Conservation (phyloP, 192 early-diverging fungal species). For the Backusella parvicylindrica region DNA sequence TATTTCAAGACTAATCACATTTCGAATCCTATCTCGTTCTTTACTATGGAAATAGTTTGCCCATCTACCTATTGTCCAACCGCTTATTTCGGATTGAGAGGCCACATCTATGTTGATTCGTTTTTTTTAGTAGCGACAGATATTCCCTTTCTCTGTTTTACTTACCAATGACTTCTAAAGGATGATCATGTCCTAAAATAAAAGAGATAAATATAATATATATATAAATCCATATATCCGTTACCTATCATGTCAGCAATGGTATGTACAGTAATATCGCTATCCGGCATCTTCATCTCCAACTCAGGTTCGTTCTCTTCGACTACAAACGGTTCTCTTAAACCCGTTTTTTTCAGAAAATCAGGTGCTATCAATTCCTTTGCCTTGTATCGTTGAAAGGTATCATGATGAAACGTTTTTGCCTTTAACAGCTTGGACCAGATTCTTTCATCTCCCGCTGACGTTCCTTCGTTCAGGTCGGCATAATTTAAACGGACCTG, state of each 20-base stretch:
- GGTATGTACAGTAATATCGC: conserved; percentile 54
- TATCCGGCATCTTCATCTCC: conserved; percentile 78
- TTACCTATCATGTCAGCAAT: conserved; percentile 51
- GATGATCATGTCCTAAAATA: conserved; percentile 57
- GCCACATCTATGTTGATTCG: conserved; percentile 59
- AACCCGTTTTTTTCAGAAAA: conserved; percentile 58
- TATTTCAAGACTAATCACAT: conserved; percentile 89
- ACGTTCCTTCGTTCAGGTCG: conserved; percentile 72
- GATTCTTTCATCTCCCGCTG: conserved; percentile 70
- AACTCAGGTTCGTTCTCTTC: conserved; percentile 57
- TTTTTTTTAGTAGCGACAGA: too few species aligned
- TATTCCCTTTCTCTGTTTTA: neutral
- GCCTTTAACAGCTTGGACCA: conserved; percentile 72
- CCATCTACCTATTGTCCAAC: conserved; percentile 84
- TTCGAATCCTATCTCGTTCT: conserved; percentile 69
- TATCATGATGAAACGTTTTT: conserved; percentile 61
- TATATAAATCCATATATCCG: too few species aligned
- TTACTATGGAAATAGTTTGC: conserved; percentile 70
- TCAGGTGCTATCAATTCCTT: conserved; percentile 58
- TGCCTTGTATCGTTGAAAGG: conserved; percentile 67
- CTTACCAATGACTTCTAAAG: conserved; percentile 76
- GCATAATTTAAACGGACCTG: conserved; percentile 76
- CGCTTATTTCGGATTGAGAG: conserved; percentile 76
- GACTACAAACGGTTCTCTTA: conserved; percentile 75
- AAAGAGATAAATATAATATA: too few species aligned